Conservation (phyloP, 2,329 filamentous ascomycete species). For the Escovopsis weberi region DNA sequence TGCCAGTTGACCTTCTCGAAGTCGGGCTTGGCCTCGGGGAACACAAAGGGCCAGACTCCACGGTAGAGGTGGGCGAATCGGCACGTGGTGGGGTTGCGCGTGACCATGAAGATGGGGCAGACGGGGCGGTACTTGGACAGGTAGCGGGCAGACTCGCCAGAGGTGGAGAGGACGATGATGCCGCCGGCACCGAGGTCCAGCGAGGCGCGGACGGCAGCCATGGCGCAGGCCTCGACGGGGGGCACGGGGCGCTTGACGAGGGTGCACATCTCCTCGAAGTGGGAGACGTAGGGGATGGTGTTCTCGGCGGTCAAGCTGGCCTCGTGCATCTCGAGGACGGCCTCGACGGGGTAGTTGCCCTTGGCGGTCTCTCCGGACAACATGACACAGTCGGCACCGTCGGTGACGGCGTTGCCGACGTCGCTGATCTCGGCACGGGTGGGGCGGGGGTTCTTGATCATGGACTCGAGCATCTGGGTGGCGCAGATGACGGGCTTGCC, state of each 20-base stretch:
- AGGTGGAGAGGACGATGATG: constrained; percentile 92
- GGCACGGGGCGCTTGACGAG: constrained; percentile 71
- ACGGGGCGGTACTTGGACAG: constrained; percentile 97
- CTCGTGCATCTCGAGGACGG: constrained; percentile 96
- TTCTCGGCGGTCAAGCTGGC: constrained; percentile 94
- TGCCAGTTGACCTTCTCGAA: constrained; percentile 92
- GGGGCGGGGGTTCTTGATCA: constrained; percentile 99
- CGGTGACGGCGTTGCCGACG: constrained; percentile 93
- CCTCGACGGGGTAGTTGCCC: constrained; percentile 83
- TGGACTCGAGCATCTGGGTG: constrained; percentile 99
- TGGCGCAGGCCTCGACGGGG: constrained; percentile 86
- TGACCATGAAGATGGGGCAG: constrained; percentile 99
- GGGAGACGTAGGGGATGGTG: constrained; percentile 89
- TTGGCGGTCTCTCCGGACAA: constrained; percentile 98
- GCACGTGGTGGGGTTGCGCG: constrained; percentile 68
- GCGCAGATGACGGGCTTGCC: constrained; percentile 98
- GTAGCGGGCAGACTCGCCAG: constrained; percentile 84
- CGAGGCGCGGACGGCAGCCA: constrained; percentile 90
- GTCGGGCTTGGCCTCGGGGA: constrained; percentile 86
- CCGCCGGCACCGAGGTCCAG: constrained; percentile 93
- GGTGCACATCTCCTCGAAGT: constrained; percentile 88
- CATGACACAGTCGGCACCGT: constrained; percentile 99
- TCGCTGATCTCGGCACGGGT: constrained; percentile 98
- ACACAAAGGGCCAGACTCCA: constrained; percentile 94
- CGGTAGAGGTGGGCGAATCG: constrained; percentile 93